Conservation (phyloP, 2,329 filamentous ascomycete genomes). For the Alternaria ventricosa region DNA sequence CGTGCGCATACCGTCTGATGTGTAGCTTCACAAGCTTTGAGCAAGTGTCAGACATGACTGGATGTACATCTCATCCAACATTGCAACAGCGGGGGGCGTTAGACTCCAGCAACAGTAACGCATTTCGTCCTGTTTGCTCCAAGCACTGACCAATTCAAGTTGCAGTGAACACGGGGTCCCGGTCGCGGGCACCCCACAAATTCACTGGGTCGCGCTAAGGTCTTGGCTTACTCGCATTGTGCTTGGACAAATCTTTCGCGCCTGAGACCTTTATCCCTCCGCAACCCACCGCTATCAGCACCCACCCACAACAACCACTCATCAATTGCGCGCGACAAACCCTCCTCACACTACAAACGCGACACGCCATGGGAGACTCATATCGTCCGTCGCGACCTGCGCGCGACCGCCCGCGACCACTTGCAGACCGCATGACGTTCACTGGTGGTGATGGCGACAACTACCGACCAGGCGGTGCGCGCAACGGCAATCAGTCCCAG, state of each 20-base stretch:
- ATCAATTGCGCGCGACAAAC: not conserved
- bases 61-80: not conserved
- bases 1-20: not conserved
- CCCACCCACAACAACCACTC: slow-evolving; percentile 7
- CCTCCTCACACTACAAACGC: slow-evolving; percentile 8
- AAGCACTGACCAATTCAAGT: not conserved
- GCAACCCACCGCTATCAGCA: slow-evolving; percentile 9
- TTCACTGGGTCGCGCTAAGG: slow-evolving; percentile 11
- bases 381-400: slow-evolving; percentile 36
- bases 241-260: slow-evolving; percentile 24
- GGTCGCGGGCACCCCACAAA: slow-evolving; percentile 7
- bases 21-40: not conserved
- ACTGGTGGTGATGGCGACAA: slow-evolving; percentile 32
- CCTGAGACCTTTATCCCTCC: slow-evolving; percentile 6
- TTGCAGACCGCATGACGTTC: slow-evolving; percentile 41
- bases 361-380: slow-evolving; percentile 31
- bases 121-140: not conserved
- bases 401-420: slow-evolving; percentile 27
- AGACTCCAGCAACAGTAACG: not conserved
- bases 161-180: not conserved
- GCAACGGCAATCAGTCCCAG: slow-evolving; percentile 26
- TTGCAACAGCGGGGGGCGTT: not conserved
- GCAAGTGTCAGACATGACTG: not conserved
- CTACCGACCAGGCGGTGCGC: slow-evolving; percentile 32
- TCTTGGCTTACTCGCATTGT: slow-evolving; percentile 17